Conservation (phyloP, 495 filamentous ascomycete species). For the Cairneyella variabilis region DNA sequence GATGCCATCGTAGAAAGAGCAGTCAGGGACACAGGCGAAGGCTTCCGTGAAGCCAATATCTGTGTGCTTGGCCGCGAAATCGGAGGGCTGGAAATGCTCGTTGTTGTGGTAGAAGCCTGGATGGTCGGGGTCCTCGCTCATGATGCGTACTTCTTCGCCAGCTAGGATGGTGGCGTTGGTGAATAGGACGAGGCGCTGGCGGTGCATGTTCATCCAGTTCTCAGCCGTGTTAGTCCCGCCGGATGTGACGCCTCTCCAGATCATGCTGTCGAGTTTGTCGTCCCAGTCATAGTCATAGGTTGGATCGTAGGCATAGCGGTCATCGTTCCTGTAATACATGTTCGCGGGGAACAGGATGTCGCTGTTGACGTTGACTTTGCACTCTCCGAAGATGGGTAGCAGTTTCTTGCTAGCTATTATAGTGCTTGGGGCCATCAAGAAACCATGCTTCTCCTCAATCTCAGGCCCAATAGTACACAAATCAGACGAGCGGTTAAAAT, state of each 20-base stretch:
- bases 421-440: constrained; percentile 61
- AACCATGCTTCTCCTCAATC: constrained; percentile 60
- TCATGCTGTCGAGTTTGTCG: constrained; percentile 48
- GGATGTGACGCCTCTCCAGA: constrained; percentile 69
- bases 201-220: constrained; percentile 67
- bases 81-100: constrained; percentile 29
- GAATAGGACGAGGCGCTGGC: constrained; percentile 68
- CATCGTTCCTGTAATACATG: constrained; percentile 69
- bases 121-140: constrained; percentile 21
- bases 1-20: constrained; percentile 46
- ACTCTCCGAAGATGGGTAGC: constrained; percentile 71
- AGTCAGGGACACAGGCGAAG: constrained; percentile 33
- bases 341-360: constrained; percentile 76
- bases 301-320: constrained; percentile 54
- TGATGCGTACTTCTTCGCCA: constrained; percentile 40
- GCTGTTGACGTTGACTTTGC: constrained; percentile 73
- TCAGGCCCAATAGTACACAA: constrained; percentile 54
- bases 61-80: constrained; percentile 37
- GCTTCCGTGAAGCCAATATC: constrained; percentile 43
- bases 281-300: constrained; percentile 51
- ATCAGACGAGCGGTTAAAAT: constrained; percentile 62
- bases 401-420: constrained; percentile 50
- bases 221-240: constrained; percentile 57
- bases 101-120: constrained; percentile 31
- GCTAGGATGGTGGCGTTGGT: constrained; percentile 60